Base-by-base conservation (phyloP, 495 filamentous ascomycete species). In the Penicillium odoratum region DNA sequence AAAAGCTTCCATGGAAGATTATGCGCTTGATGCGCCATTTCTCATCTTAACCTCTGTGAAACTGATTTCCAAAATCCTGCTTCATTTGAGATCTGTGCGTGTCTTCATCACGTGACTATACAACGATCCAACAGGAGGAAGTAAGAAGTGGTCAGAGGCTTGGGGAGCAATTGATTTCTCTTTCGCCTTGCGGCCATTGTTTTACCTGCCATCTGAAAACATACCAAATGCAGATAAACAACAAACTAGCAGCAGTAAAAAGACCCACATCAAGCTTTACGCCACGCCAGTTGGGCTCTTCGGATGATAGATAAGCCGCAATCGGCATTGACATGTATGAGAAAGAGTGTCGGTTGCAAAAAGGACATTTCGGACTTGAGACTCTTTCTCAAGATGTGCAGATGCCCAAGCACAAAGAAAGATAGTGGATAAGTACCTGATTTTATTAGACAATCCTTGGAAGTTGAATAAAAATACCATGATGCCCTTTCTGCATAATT, bases 381-480 rank as follows among this genome's bases (percentile, higher is more conserved):
- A 52, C 38, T 58, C 56, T 7, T 51, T 58, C 51, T 59, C 51
- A 4, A 63, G 60, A 53, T 63, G 56, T 3, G 60, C 52, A 48
- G 60, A 25, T 7, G 56, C 60, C 60, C 56, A 63, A 30, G 60
- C 51, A 7, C 60, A 63, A 33, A 63, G 60, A 21, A 63, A 51
- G 56, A 59, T 59, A 5, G 55, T 63, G 5, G 60, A 63, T 4
- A 63, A 2, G 21, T 21, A 21, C 21, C 21, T 21, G 21, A 21
- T 21, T 21, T 21, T 21, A 1, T 21, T 21, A 21, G 21, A 21
- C 21, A n/a, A n/a, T 2, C 21, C 2, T 21, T 21, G 21, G 1
- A 21, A 2, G 21, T 21, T 21, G 21, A 21, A 21, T 21, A 2
- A 21, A 21, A 21, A 21, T 21, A 21, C 21, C 21, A 21, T 21